phyloP scores from a whole-genome alignment of 345 rosid genomes.

The Melaleuca quinquenervia region DNA sequence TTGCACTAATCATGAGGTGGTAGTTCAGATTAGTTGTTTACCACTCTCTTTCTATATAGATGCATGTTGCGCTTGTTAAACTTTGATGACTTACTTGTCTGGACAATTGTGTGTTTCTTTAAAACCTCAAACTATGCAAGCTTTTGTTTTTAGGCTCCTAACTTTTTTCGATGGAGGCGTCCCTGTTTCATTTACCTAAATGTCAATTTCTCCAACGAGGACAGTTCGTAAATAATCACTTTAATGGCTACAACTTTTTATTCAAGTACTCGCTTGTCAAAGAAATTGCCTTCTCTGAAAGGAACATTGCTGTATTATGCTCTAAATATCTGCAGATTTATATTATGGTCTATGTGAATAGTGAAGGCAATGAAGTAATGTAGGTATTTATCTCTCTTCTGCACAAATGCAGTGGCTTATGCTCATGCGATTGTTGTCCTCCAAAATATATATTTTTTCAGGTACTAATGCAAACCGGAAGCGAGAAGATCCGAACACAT shows the following conservation, averaged over 20 bases:
- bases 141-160: neutral
- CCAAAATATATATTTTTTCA: conserved; percentile 2
- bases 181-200: neutral
- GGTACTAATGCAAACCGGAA: conserved; percentile 92
- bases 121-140: neutral
- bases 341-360: neutral
- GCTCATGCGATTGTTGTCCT: neutral
- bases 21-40: neutral
- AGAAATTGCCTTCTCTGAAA: neutral
- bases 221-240: neutral
- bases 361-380: neutral
- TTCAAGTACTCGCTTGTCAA: neutral
- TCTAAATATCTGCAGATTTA: neutral
- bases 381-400: neutral
- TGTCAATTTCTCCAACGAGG: neutral
- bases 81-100: neutral
- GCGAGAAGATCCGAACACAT: conserved; percentile 68
- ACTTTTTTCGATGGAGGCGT: neutral
- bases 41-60: neutral
- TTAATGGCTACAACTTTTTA: neutral
- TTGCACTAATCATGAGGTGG: conserved; percentile 65
- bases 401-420: neutral
- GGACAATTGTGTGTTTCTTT: neutral
- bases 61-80: neutral
- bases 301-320: neutral